A percentile compares a stretch with the other conserved stretches of the same genome.
Evolutionary conservation across 208 protist genomes (phyloP).

Genomic region (Acanthamoeba sp.): DNA sequence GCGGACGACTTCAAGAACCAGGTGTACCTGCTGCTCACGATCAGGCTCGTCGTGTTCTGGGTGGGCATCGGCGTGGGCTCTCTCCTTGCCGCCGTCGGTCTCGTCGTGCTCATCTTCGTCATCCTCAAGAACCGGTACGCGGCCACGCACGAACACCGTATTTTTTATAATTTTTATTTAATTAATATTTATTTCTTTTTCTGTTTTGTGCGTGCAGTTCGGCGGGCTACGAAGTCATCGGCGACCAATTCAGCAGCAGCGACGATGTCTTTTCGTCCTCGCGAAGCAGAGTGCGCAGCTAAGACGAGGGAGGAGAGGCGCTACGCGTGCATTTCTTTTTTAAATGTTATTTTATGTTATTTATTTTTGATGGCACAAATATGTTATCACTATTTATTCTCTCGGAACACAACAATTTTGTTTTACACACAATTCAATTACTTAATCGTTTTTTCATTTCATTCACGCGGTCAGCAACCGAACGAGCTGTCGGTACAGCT

Average conservation of each 20-base stretch:
- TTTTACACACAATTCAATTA: too few species aligned
- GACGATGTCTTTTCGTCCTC: not conserved
- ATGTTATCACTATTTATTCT: too few species aligned
- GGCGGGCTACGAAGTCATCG: constrained; percentile 55
- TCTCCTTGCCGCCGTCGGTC: constrained; percentile 25
- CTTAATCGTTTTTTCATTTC: too few species aligned
- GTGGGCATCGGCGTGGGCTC: constrained; percentile 46
- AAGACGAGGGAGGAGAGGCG: not conserved
- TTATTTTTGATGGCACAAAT: too few species aligned
- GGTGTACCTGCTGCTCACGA: constrained; percentile 57
- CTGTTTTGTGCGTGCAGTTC: not conserved
- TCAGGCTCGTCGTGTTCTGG: constrained; percentile 30
- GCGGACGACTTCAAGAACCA: constrained; percentile 30
- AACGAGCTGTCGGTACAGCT: not conserved
- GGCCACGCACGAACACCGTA: not conserved
- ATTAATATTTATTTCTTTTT: not conserved
- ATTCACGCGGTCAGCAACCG: not conserved
- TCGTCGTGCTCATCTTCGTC: constrained; percentile 56
- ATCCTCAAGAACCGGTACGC: constrained; percentile 66
- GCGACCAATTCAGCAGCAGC: not conserved
- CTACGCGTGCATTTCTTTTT: too few species aligned
- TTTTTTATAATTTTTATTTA: too few species aligned
- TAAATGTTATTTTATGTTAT: too few species aligned
- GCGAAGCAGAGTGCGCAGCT: not conserved
- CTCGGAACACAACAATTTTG: too few species aligned